These are phyloP conservation scores for Boletus sp. DNA, from an alignment of 768 basidiomycete species.

Conservation along the genomic window DNA sequence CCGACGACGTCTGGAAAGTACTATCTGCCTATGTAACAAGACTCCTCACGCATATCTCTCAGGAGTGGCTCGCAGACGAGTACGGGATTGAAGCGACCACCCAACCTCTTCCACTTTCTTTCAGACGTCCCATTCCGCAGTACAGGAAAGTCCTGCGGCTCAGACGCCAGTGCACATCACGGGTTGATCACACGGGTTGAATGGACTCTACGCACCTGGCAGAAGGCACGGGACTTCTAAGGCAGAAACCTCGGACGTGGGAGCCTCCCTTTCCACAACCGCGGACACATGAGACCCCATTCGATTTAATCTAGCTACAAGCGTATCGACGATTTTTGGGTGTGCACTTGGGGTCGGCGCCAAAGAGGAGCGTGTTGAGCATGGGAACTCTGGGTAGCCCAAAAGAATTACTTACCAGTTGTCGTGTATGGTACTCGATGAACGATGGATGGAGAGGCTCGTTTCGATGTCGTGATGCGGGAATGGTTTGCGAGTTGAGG, in stretches of 20 bases:
- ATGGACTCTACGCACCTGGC: neutral
- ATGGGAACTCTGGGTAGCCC: too few species aligned
- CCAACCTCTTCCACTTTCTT: too few species aligned
- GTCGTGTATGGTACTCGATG: constrained; percentile 78
- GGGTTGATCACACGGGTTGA: too few species aligned
- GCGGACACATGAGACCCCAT: neutral
- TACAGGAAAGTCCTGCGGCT: too few species aligned
- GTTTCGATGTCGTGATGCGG: constrained; percentile 69
- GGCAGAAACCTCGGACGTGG: neutral
- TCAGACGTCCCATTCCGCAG: too few species aligned
- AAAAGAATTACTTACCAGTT: too few species aligned
- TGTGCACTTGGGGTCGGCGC: too few species aligned
- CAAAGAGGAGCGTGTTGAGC: too few species aligned
- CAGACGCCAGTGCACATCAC: too few species aligned
- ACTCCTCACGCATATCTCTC: constrained; percentile 2
- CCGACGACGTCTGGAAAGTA: neutral
- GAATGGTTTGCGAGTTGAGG: too few species aligned
- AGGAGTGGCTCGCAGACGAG: neutral
- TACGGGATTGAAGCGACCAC: neutral
- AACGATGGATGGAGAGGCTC: constrained; percentile 84
- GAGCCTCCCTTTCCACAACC: neutral
- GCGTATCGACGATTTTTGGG: too few species aligned
- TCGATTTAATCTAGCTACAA: too few species aligned
- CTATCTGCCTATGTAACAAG: neutral
- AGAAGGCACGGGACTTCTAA: neutral